Conservation (phyloP, 2,329 filamentous ascomycete species). For the Penicillium capsulatum region DNA sequence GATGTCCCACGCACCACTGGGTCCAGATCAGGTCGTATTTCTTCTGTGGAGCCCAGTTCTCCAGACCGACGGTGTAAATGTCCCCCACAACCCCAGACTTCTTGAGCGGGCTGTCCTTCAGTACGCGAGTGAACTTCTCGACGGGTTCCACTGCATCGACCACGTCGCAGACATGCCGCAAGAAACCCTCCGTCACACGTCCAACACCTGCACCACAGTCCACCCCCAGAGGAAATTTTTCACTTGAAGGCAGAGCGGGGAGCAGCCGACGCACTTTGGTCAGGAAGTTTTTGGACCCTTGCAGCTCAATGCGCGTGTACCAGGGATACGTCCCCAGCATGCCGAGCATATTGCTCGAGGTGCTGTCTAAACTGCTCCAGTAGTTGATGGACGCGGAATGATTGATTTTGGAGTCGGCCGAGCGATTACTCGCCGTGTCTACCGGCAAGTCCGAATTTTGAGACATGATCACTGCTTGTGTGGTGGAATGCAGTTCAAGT, state of each 20-base stretch:
- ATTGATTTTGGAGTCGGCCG: slow-evolving; percentile 28
- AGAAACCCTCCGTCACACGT: slow-evolving; percentile 70
- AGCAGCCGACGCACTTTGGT: slow-evolving; percentile 55
- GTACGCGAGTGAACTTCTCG: slow-evolving; percentile 66
- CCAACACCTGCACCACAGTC: slow-evolving; percentile 72
- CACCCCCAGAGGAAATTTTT: slow-evolving; percentile 39
- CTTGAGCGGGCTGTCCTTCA: slow-evolving; percentile 43
- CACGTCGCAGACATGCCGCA: slow-evolving; percentile 63
- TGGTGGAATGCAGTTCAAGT: not conserved
- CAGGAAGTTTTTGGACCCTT: slow-evolving; percentile 65
- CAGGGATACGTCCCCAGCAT: slow-evolving; percentile 68
- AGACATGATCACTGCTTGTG: slow-evolving; percentile 2
- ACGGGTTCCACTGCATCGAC: slow-evolving; percentile 87
- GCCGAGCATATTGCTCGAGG: slow-evolving; percentile 55
- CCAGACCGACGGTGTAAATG: slow-evolving; percentile 69
- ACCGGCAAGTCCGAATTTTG: slow-evolving; percentile 1
- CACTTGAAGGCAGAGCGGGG: slow-evolving; percentile 10
- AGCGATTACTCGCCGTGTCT: not conserved
- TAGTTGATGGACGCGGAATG: slow-evolving; percentile 36
- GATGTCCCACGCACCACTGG: slow-evolving; percentile 84
- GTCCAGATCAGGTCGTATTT: slow-evolving; percentile 80
- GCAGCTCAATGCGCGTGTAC: slow-evolving; percentile 66
- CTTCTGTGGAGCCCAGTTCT: slow-evolving; percentile 59
- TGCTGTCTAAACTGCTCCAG: slow-evolving; percentile 37
- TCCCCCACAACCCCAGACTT: slow-evolving; percentile 52